These are phyloP conservation scores for Xerocomellus amylosporus DNA, from an alignment of 768 basidiomycete species.

Conservation along the genomic window DNA sequence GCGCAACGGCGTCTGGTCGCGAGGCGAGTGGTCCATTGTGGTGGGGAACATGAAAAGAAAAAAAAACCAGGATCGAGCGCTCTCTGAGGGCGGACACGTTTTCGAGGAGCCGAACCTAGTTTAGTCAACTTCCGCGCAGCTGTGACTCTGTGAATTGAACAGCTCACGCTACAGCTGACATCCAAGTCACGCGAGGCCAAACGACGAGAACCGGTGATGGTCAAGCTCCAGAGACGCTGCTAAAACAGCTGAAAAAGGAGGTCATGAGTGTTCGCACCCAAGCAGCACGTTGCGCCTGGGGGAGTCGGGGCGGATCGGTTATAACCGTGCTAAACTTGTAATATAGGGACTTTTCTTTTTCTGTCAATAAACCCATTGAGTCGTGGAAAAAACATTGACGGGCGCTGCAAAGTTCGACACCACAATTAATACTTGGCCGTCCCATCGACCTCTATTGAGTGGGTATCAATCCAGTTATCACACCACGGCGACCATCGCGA, in stretches of 20 bases:
- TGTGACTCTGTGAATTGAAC: background rate
- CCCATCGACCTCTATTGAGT: background rate
- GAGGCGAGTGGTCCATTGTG: slow-evolving; percentile 28
- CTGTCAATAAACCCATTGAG: slow-evolving; percentile 3
- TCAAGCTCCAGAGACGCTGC: background rate
- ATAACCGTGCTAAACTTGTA: slow-evolving; percentile 13
- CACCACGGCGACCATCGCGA: background rate
- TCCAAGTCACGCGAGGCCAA: background rate
- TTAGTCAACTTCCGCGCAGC: slow-evolving; percentile 21
- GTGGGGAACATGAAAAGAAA: slow-evolving; percentile 14
- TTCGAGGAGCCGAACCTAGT: slow-evolving; percentile 22
- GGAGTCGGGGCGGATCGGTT: slow-evolving; percentile 8
- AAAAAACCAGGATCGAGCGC: slow-evolving; percentile 10
- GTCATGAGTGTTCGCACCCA: slow-evolving; percentile 11
- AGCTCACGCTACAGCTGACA: background rate
- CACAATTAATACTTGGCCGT: background rate
- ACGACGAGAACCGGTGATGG: background rate
- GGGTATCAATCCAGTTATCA: background rate
- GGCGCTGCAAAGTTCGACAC: background rate
- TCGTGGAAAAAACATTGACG: background rate
- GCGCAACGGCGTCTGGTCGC: slow-evolving; percentile 23
- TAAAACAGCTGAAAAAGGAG: background rate
- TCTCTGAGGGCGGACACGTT: slow-evolving; percentile 29
- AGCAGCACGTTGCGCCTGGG: slow-evolving; percentile 8
- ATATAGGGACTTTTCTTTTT: slow-evolving; percentile 23